These are phyloP conservation scores for Stagonosporopsis tanaceti DNA, from an alignment of 2,329 filamentous ascomycete species.

Conservation along the genomic window DNA sequence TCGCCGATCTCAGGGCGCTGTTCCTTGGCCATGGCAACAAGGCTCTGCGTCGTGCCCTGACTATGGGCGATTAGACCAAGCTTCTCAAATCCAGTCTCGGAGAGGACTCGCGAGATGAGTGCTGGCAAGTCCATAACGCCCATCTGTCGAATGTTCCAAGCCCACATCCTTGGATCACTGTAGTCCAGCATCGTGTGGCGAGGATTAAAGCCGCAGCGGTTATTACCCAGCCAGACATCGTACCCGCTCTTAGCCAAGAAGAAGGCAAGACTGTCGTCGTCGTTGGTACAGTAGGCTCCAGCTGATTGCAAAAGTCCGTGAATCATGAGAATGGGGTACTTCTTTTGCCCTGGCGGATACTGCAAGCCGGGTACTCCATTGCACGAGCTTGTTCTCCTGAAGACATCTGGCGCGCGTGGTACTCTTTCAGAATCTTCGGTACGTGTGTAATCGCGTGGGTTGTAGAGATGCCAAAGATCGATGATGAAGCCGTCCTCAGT, in stretches of 20 bases:
- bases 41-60: conserved; percentile 88
- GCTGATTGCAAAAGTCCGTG: conserved; percentile 88
- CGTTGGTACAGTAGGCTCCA: conserved; percentile 88
- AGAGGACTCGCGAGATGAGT: conserved; percentile 78
- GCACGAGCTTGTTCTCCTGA: conserved; percentile 53
- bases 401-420: conserved; percentile 68
- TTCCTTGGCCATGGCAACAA: conserved; percentile 88
- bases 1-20: conserved; percentile 85
- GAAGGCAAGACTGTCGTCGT: conserved; percentile 89
- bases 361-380: conserved; percentile 35
- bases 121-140: conserved; percentile 87
- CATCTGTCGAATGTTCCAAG: conserved; percentile 96
- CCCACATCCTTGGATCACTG: conserved; percentile 90
- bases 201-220: conserved; percentile 84
- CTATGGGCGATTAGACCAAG: conserved; percentile 86
- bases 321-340: conserved; percentile 85
- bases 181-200: conserved; percentile 75
- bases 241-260: conserved; percentile 91
- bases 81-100: conserved; percentile 83
- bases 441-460: conserved; percentile 75
- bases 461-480: conserved; percentile 86
- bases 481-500: conserved; percentile 95
- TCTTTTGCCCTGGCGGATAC: conserved; percentile 57
- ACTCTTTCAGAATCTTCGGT: conserved; percentile 59
- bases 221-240: conserved; percentile 96